Conservation (phyloP, 1,284 basidiomycete species). For the Neotropicomus parvogracilis region DNA sequence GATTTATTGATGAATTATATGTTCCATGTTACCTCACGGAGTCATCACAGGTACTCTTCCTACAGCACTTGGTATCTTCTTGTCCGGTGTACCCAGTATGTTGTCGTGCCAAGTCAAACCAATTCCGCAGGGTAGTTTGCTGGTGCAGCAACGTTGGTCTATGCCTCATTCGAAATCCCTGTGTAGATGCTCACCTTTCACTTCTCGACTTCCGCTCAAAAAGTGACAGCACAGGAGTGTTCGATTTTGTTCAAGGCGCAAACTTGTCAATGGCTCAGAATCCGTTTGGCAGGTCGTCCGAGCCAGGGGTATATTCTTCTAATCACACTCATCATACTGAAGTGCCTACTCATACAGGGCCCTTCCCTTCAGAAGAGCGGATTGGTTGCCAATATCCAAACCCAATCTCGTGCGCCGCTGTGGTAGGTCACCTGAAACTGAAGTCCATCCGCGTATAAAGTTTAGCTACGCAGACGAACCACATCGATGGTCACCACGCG, state of each 20-base stretch:
- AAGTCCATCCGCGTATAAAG: neutral
- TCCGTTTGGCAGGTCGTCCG: constrained; percentile 80
- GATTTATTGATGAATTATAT: constrained; percentile 54
- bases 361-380: constrained; percentile 57
- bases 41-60: constrained; percentile 71
- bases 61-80: constrained; percentile 63
- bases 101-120: neutral
- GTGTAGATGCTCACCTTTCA: too few species aligned
- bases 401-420: constrained; percentile 50
- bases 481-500: constrained; percentile 75
- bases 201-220: neutral
- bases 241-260: constrained; percentile 77
- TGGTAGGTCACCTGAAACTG: neutral
- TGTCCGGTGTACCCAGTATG: neutral
- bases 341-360: constrained; percentile 2
- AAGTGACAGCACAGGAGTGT: constrained; percentile 77
- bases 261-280: constrained; percentile 65
- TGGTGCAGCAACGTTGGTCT: constrained; percentile 71
- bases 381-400: constrained; percentile 77
- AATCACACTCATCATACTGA: neutral
- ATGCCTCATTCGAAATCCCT: neutral
- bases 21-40: constrained; percentile 65
- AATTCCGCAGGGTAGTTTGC: constrained; percentile 61
- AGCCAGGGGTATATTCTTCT: constrained; percentile 48
- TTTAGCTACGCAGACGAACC: constrained; percentile 62